Conservation (phyloP, 345 rosid species). For the Turritis glabra region DNA sequence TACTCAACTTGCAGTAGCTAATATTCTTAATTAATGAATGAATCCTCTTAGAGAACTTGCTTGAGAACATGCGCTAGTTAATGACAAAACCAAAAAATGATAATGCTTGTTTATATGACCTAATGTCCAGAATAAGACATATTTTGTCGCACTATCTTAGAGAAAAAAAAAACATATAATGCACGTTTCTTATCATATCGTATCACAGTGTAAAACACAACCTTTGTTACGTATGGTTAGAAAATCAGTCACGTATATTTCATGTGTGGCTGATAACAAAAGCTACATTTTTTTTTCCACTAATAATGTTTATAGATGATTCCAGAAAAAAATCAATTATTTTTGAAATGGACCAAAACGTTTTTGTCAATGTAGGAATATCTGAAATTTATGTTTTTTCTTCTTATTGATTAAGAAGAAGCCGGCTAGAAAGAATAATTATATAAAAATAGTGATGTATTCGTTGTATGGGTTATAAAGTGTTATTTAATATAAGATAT, state of each 20-base stretch:
- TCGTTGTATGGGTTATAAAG: too few relatives aligned
- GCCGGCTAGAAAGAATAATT: not conserved
- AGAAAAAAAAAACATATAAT: not conserved
- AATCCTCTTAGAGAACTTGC: not conserved
- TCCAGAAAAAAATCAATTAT: not conserved
- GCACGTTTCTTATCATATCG: not conserved
- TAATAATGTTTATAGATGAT: not conserved
- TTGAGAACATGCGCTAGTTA: not conserved
- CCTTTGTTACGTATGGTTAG: conserved; percentile 1
- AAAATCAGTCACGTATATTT: conserved; percentile 12
- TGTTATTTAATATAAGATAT: too few relatives aligned
- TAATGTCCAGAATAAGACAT: not conserved
- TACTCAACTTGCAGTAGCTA: not conserved
- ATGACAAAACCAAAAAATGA: not conserved
- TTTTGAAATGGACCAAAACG: not conserved
- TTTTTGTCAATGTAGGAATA: not conserved
- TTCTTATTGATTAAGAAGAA: not conserved
- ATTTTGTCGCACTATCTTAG: conserved; percentile 6
- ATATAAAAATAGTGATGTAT: not conserved
- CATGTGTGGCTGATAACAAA: conserved; percentile 9
- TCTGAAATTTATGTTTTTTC: not conserved
- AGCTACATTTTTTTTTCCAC: not conserved
- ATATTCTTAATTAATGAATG: not conserved
- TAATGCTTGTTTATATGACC: conserved; percentile 11
- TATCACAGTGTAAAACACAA: not conserved